Evolutionary conservation across 2,329 filamentous ascomycete genomes (phyloP), one percentile per base, ranked within the genome.

Genomic region (Exophiala phaeomuriformis): DNA sequence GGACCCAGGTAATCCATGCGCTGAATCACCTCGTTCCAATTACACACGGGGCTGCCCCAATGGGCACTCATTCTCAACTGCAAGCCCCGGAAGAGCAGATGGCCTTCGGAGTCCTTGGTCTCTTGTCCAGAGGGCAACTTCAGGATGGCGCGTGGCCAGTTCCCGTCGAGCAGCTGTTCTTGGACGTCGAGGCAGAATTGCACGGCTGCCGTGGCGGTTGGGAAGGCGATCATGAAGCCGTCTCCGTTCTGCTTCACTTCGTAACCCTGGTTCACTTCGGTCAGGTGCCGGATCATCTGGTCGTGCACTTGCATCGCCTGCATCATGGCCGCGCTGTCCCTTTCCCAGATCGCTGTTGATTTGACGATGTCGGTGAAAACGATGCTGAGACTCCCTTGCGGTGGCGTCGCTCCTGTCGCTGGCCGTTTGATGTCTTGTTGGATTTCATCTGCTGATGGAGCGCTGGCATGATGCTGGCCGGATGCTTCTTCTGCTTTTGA

Each of bases 241-340:
- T 62, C 60, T 10, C 58, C 60, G 33, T 62, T 62, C 47, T 62
- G 60, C 47, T 62, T 62, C 42, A 62, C 58, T 41, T 62, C 60
- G 53, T 61, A 62, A 30, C 60, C 58, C 2, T 41, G 27, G 47
- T 62, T 57, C n/a, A 28, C 33, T 36, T 48, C 33, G 3, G 52
- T 57, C 7, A 59, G 54, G 19, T 36, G 27, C n/a, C 60, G 56
- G 36, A 62, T 51, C 19, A 53, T 52, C 40, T 49, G 39, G 42
- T 62, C 60, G 53, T 62, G 60, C 29, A 57, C 45, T 27, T 49
- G 47, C 60, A 62, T 62, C 19, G 58, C 58, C 12, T 52, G 37
- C 30, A 45, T 52, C 60, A 62, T 62, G 47, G 53, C 56, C 5
- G 44, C 1, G 9, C 52, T 33, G 47, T 62, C 51, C 12, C 53